Evolutionary conservation across 2,329 filamentous ascomycete genomes (phyloP), one percentile per base, ranked within the genome.

Genomic region (Botrytis squamosa): DNA sequence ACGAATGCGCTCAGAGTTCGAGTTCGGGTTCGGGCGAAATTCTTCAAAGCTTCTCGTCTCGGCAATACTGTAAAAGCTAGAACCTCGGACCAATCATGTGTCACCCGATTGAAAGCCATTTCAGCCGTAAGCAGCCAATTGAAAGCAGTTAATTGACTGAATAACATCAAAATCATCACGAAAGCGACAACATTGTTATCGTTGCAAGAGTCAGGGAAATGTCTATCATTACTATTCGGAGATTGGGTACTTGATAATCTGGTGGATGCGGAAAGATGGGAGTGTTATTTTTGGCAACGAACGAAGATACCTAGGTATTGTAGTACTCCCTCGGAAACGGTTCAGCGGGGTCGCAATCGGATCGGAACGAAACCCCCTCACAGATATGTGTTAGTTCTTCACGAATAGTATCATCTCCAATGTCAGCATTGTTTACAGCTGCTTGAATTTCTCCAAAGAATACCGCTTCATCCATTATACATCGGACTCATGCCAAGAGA

Each of bases 71-170:
- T n/a, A 33, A 25, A 42, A 42, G n/a, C 18, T 44, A n/a, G 29
- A 49, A 71, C 68, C 55, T 62, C 40, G 63, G 46, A 36, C 75
- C 74, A 76, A 76, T 77, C 75, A 76, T 18, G 42, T n/a, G 18
- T 8, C 40, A 18, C 18, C 22, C 44, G 65, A 70, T 70, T 72
- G 65, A 72, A 75, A 76, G 71, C 73, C 69, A 65, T 71, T 40
- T 71, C 12, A 55, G 12, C 12, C 16, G 49, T 55, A 10, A 16
- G 12, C 49, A 76, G 71, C 73, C 59, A 71, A 52, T 40, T 65
- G 49, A 57, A 36, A 42, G 16, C 16, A 57, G 22, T 38, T 22
- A 42, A 68, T 71, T 18, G 25, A 25, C 7, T 44, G 57, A 36
- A 40, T 16, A 70, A 46, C 55, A 70, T 36, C 29, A 38, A 46